phyloP scores from a whole-genome alignment of 768 basidiomycete species.

The Thelephora ganbajun region DNA sequence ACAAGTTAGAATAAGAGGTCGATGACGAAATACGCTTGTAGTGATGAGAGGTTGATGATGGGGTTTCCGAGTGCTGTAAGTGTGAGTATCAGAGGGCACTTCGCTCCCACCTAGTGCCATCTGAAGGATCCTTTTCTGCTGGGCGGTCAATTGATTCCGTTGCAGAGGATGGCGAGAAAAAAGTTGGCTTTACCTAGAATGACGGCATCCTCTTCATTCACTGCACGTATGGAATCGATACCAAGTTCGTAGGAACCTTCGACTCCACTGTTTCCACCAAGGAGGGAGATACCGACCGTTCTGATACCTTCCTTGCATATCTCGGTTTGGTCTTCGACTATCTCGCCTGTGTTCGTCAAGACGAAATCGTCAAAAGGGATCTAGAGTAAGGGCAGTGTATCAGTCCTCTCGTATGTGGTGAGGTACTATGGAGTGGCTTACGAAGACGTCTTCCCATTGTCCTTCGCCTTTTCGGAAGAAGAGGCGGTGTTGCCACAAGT shows the following conservation, averaged over 20 bases:
- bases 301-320: constrained; percentile 69
- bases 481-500: constrained; percentile 94
- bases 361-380: constrained; percentile 73
- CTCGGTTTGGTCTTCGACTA: constrained; percentile 52
- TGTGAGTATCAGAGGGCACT: constrained; percentile 8
- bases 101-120: constrained; percentile 16
- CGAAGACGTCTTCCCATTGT: constrained; percentile 74
- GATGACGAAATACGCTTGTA: too few species aligned
- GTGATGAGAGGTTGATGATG: too few species aligned
- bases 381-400: constrained; percentile 23
- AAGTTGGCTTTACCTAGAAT: background rate
- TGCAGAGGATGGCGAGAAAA: background rate
- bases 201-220: constrained; percentile 52
- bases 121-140: constrained; percentile 11
- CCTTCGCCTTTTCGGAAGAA: constrained; percentile 54
- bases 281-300: constrained; percentile 74
- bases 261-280: constrained; percentile 71
- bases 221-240: constrained; percentile 68
- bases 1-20: too few species aligned
- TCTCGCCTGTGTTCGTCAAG: constrained; percentile 58
- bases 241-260: constrained; percentile 74
- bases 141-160: background rate
- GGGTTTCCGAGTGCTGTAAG: too few species aligned
- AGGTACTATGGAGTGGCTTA: constrained; percentile 24
- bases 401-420: background rate